Evolutionary conservation across 345 rosid genomes (phyloP).

Genomic region (Eucalyptus dawsonii): DNA sequence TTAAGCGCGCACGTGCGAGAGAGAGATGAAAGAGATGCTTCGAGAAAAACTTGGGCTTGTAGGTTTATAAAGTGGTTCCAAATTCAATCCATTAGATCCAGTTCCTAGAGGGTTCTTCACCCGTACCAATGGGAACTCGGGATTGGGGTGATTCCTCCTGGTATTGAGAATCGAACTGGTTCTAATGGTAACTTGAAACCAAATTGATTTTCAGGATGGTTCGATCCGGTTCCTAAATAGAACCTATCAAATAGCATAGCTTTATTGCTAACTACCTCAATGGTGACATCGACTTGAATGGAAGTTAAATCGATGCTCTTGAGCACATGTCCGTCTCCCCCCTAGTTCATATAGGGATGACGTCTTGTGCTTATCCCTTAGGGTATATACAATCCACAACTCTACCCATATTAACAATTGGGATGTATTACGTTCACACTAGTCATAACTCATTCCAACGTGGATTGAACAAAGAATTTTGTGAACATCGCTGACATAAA

Average conservation of each 20-base stretch:
- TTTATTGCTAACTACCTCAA: neutral
- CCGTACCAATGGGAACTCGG: rapidly evolving
- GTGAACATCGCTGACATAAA: neutral
- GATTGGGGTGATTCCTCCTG: rapidly evolving
- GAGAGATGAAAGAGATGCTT: neutral
- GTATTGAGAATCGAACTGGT: neutral
- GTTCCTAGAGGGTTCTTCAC: neutral
- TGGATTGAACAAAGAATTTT: neutral
- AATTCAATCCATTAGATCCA: too few relatives aligned
- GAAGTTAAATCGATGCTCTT: neutral
- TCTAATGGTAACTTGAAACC: too few relatives aligned
- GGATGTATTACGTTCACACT: neutral
- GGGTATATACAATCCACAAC: neutral
- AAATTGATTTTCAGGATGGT: too few relatives aligned
- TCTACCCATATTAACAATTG: rapidly evolving
- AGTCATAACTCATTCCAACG: neutral
- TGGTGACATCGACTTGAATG: neutral
- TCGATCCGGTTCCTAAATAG: rapidly evolving
- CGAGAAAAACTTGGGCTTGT: neutral
- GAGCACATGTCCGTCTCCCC: neutral
- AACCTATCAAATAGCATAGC: too few relatives aligned
- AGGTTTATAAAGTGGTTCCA: neutral
- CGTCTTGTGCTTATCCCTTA: neutral
- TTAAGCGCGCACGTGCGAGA: rapidly evolving
- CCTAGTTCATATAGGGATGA: neutral